Percentiles rank a stretch among this genome's conserved stretches.
These are phyloP conservation scores for Bryoglossum gracile DNA, from an alignment of 495 filamentous ascomycete species.

Conservation along the genomic window DNA sequence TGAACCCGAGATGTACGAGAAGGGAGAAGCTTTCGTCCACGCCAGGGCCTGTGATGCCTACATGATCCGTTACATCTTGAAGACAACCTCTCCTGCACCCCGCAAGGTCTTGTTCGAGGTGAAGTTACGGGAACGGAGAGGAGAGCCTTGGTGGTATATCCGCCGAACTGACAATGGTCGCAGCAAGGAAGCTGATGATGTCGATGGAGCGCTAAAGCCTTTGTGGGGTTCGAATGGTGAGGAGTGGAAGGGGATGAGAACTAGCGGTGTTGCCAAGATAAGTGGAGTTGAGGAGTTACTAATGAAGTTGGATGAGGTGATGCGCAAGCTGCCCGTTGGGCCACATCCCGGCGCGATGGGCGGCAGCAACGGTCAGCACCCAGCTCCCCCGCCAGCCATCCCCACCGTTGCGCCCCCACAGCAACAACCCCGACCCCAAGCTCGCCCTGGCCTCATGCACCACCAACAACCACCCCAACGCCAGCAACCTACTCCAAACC, in stretches of 20 bases:
- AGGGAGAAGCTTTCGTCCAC: slow-evolving; percentile 35
- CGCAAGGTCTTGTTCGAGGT: slow-evolving; percentile 35
- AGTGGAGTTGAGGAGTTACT: slow-evolving; percentile 16
- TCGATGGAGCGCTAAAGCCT: slow-evolving; percentile 16
- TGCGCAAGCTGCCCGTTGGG: slow-evolving; percentile 9
- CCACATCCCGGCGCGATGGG: not conserved
- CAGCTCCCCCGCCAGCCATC: not conserved
- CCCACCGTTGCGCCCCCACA: not conserved
- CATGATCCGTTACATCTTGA: slow-evolving; percentile 38
- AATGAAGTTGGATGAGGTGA: slow-evolving; percentile 19
- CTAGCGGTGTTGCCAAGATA: slow-evolving; percentile 17
- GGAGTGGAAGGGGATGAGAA: slow-evolving; percentile 21
- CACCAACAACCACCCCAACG: slow-evolving; percentile 2
- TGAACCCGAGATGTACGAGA: slow-evolving; percentile 23
- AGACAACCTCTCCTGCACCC: slow-evolving; percentile 10
- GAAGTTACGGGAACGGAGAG: slow-evolving; percentile 27
- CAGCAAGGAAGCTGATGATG: slow-evolving; percentile 12
- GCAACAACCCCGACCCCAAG: not conserved
- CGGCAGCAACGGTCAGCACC: not conserved
- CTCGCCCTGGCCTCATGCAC: not conserved
- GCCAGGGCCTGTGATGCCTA: slow-evolving; percentile 41
- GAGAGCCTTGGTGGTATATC: slow-evolving; percentile 34
- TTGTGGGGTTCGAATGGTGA: slow-evolving; percentile 18
- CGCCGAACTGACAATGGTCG: slow-evolving; percentile 8
- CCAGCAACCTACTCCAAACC: slow-evolving; percentile 13